These are phyloP conservation scores for Iberis pinnata DNA, from an alignment of 345 rosid species.

Conservation along the genomic window DNA sequence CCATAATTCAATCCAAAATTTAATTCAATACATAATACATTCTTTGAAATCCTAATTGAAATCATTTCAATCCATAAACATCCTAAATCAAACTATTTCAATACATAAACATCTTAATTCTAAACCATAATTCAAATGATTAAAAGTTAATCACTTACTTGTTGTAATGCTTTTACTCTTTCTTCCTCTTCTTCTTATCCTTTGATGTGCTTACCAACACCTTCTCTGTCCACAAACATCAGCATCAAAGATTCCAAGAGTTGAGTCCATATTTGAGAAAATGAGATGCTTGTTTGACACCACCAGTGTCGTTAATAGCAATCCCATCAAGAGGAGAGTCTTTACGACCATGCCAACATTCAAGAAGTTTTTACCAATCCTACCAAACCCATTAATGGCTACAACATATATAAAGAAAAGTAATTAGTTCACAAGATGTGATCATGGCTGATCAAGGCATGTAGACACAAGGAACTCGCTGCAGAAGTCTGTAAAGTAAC, in stretches of 20 bases:
- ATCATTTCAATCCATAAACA: no score
- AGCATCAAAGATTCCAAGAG: conserved; percentile 87
- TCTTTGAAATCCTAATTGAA: no score
- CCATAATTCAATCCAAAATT: no score
- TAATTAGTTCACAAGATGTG: no score
- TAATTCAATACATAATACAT: no score
- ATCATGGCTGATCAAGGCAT: conserved; percentile 19
- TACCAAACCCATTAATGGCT: conserved; percentile 94
- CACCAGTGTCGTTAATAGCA: conserved; percentile 82
- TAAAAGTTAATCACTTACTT: no score
- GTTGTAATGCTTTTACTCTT: no score
- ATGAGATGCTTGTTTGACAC: conserved; percentile 93
- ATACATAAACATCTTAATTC: no score
- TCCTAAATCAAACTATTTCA: no score
- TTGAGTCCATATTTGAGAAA: conserved; percentile 95
- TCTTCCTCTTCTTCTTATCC: no score
- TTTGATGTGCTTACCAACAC: conserved; percentile 89
- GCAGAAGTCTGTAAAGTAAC: conserved; percentile 75
- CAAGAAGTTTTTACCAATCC: conserved; percentile 95
- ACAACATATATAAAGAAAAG: conserved; percentile 32
- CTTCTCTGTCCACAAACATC: no score
- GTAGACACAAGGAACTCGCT: conserved; percentile 41
- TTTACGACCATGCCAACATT: conserved; percentile 94
- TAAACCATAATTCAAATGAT: no score
- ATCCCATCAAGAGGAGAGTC: conserved; percentile 90